Evolutionary conservation across 176 grass and related monocot genomes (phyloP).

Genomic region (Pharus latifolius): DNA sequence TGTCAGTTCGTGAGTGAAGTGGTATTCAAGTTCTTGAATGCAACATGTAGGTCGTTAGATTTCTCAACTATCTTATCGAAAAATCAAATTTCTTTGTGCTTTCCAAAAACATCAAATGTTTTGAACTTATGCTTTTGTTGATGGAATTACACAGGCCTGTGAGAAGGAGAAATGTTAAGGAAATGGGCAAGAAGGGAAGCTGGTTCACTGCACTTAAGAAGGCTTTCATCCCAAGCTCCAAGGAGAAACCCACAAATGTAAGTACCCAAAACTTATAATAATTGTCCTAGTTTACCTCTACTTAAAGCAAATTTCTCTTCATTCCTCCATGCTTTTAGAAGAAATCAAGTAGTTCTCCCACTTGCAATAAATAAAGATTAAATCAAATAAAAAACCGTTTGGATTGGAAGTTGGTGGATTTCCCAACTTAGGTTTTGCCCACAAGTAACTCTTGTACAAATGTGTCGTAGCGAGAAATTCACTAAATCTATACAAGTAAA

Average conservation of each 20-base stretch:
- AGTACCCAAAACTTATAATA: not conserved
- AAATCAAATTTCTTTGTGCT: not conserved
- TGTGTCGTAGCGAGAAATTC: not conserved
- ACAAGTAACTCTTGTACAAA: not conserved
- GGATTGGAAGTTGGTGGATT: not conserved
- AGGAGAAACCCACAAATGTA: slow-evolving; percentile 61
- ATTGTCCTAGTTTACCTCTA: not conserved
- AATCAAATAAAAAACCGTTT: not conserved
- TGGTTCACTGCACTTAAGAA: slow-evolving; percentile 83
- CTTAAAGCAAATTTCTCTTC: not conserved
- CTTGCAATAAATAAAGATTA: not conserved
- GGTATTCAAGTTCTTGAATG: not conserved
- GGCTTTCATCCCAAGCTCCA: slow-evolving; percentile 57
- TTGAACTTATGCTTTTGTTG: not conserved
- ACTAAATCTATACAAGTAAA: too few relatives aligned
- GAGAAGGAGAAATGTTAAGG: slow-evolving; percentile 40
- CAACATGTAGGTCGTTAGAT: not conserved
- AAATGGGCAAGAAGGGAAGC: slow-evolving; percentile 94
- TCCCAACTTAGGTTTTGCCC: not conserved
- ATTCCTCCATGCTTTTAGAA: not conserved
- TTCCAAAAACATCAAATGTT: not conserved
- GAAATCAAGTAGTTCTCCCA: not conserved
- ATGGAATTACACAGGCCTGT: slow-evolving; percentile 1
- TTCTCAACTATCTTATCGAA: not conserved
- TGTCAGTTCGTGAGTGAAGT: not conserved